Evolutionary conservation across 495 filamentous ascomycete genomes (phyloP).

Genomic region (Hypoxylon cercidicola): DNA sequence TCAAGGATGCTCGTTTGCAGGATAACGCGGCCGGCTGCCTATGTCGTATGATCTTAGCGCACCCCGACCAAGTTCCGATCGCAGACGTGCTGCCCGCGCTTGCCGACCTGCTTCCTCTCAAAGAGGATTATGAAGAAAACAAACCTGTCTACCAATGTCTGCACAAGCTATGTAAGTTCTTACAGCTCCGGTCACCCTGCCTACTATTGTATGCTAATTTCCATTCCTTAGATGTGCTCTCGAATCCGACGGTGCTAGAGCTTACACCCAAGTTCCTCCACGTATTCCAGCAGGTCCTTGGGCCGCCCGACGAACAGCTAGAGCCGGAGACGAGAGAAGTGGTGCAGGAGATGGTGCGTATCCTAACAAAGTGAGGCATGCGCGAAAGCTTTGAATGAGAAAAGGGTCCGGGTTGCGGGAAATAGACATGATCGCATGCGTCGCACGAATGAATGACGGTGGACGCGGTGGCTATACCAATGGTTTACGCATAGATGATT

Average conservation of each 20-base stretch:
- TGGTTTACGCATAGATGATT: constrained; percentile 39
- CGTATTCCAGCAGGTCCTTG: constrained; percentile 82
- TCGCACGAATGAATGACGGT: constrained; percentile 35
- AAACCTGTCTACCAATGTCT: constrained; percentile 89
- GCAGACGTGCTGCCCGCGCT: constrained; percentile 83
- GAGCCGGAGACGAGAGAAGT: constrained; percentile 76
- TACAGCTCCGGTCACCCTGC: neutral
- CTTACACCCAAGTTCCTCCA: constrained; percentile 82
- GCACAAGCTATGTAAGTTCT: constrained; percentile 79
- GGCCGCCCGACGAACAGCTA: constrained; percentile 83
- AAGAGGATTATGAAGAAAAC: constrained; percentile 97
- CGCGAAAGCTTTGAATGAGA: neutral
- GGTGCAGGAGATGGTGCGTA: constrained; percentile 41
- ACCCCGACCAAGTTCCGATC: constrained; percentile 81
- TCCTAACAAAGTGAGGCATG: constrained; percentile 36
- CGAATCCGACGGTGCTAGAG: constrained; percentile 75
- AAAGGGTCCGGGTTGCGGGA: constrained; percentile 2
- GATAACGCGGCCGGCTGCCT: constrained; percentile 97
- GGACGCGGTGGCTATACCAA: constrained; percentile 21
- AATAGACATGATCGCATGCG: constrained; percentile 34
- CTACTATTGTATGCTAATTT: constrained; percentile 29
- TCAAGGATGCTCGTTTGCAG: constrained; percentile 77
- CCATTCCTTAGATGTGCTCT: constrained; percentile 68
- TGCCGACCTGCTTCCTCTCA: constrained; percentile 81
- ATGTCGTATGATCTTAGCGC: constrained; percentile 86